Base-by-base conservation (phyloP, 2,329 filamentous ascomycete genomes). In the Lachnellula arida region DNA sequence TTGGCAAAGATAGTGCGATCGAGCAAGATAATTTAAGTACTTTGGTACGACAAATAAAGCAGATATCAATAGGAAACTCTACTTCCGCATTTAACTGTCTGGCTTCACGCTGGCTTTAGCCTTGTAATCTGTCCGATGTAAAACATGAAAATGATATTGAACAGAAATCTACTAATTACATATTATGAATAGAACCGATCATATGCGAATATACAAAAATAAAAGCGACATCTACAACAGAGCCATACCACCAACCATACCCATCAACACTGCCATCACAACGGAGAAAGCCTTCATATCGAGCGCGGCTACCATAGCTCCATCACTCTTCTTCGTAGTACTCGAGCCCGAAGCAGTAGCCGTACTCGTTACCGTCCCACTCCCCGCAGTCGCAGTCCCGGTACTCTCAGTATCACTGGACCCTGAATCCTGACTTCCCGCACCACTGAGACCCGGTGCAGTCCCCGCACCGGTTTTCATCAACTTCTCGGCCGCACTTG, bases 401-500 rank as follows among this genome's bases (percentile, higher is more conserved):
- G 63, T 58, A 47, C 62, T 60, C 54, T 65, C 63, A 42, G 17
- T 54, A 22, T 54, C 44, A 5, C 22, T 19, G 3, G 22, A 32
- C 6, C 61, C 65, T 12, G 65, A 56, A 35, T 67, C 68, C 57
- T 65, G 69, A 49, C 57, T 68, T 50, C 67, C 65, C 52, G 61
- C 56, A 54, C 64, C 67, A 54, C 59, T 76, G 73, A 70, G 51
- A 55, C 67, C 67, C 37, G 75, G 75, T 7, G 76, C 78, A 14
- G 60, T 68, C 49, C 79, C 78, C 39, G 78, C 78, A 58, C 79
- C 78, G 19, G 73, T 72, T 60, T 72, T 70, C 69, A 81, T 73
- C 69, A 73, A 76, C 51, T 74, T 61, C 4, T 58, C 59, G 5
- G 61, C 70, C 49, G 67, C 64, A 25, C 75, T 76, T 46, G 79